Evolutionary conservation across 192 early-diverging fungal genomes (phyloP), one percentile per base, ranked within the genome.

Genomic region (Coemansia sp.): DNA sequence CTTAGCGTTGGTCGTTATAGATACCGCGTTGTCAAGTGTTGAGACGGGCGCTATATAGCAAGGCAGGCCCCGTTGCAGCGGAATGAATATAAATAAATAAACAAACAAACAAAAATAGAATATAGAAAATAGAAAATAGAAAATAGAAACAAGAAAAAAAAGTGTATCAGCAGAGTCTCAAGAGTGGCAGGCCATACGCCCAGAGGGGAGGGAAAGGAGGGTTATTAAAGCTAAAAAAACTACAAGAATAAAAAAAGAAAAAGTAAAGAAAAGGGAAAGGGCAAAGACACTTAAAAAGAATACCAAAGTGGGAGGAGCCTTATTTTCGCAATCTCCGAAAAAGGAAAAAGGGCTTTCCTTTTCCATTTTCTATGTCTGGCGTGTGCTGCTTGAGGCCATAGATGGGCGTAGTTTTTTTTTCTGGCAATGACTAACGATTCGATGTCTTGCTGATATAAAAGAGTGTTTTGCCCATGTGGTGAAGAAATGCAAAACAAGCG

Each of bases 151-250:
- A 54, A 54, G 51, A 54, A 9, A 40, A 9, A 40, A 0, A 7
- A 38, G 14, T 59, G 61, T 43, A 13, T 41, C 20, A 25, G 54
- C 54, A 59, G 40, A 59, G 9, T 16, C 38, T 59, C 38, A 59
- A 6, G 57, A 12, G 14, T 41, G 39, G 12, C n/a, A 48, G 46
- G 46, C 46, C 46, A 48, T 48, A 48, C 57, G n/a, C 51, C 39
- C n/a, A 59, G 55, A 56, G 14, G 40, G 19, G 25, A 59, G 8
- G 57, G n/a, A 40, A 59, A 48, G 11, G n/a, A 20, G 32, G 32
- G 1, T 14, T 48, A 5, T 48, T 11, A 11, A 48, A n/a, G 46
- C 46, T 48, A n/a, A 5, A 41, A 17, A 59, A 41, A 38, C 38
- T 59, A 59, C 32, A 41, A 41, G 5, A 22, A 7, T 1, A 17